Percentiles rank a stretch among this genome's conserved stretches.
Conservation (phyloP, 2,329 filamentous ascomycete genomes). For the Sclerotinia minor region DNA sequence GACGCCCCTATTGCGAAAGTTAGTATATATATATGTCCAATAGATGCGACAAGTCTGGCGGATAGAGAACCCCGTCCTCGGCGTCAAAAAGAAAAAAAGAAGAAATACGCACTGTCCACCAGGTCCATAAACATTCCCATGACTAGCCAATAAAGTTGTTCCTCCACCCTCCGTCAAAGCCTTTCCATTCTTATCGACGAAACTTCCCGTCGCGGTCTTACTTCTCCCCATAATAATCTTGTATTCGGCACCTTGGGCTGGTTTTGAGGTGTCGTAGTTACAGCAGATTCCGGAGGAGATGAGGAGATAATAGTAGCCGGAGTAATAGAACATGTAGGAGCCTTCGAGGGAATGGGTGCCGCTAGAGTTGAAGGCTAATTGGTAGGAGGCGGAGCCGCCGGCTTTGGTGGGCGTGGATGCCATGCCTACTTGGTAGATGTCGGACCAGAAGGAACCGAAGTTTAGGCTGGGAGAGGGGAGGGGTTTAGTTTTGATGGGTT, state of each 20-base stretch:
- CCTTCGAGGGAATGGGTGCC: slow-evolving; percentile 58
- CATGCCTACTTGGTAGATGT: slow-evolving; percentile 62
- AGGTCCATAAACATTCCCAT: slow-evolving; percentile 62
- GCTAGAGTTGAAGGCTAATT: slow-evolving; percentile 55
- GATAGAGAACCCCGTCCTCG: no score
- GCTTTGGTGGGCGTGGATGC: slow-evolving; percentile 41
- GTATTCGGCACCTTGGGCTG: slow-evolving; percentile 38
- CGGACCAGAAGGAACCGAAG: slow-evolving; percentile 69
- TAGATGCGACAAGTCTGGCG: no score
- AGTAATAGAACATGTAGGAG: slow-evolving; percentile 54
- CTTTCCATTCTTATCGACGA: slow-evolving; percentile 56
- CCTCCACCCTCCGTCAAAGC: slow-evolving; percentile 59
- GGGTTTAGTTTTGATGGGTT: not conserved
- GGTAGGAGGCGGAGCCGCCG: slow-evolving; percentile 42
- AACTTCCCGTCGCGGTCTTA: slow-evolving; percentile 61
- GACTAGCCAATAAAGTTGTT: slow-evolving; percentile 59
- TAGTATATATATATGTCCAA: not conserved
- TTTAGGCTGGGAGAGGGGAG: slow-evolving; percentile 44
- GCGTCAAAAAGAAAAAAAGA: not conserved
- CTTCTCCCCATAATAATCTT: slow-evolving; percentile 51
- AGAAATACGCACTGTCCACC: slow-evolving; percentile 53
- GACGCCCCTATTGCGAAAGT: slow-evolving; percentile 36
- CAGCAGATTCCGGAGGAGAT: slow-evolving; percentile 63
- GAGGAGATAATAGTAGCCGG: slow-evolving; percentile 63
- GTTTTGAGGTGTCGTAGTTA: slow-evolving; percentile 55